Evolutionary conservation across 1,284 basidiomycete species (phyloP).

Genomic region (Rhodotorula mucilaginosa): DNA sequence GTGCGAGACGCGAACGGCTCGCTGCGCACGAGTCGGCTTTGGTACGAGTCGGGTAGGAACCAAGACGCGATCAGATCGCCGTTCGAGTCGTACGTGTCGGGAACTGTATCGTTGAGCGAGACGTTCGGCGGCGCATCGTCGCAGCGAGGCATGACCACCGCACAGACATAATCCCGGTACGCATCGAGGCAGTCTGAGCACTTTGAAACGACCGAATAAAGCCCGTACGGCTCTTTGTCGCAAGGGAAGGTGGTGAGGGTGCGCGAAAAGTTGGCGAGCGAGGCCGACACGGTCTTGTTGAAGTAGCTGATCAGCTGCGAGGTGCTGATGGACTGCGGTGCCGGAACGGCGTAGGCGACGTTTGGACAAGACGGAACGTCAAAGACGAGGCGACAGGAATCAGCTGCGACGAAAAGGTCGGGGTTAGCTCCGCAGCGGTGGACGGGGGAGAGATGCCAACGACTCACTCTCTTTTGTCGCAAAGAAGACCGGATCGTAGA

Average conservation of each 20-base stretch:
- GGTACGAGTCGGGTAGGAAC: conserved; percentile 10
- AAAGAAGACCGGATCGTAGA: conserved; percentile 41
- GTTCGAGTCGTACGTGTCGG: not conserved
- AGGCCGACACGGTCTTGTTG: conserved; percentile 45
- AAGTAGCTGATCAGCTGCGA: conserved; percentile 45
- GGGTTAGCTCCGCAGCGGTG: no score
- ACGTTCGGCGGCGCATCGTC: conserved; percentile 42
- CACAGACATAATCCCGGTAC: conserved; percentile 51
- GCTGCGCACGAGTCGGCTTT: conserved; percentile 21
- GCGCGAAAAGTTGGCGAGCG: conserved; percentile 48
- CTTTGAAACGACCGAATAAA: conserved; percentile 49
- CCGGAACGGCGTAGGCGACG: conserved; percentile 52
- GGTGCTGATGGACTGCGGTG: conserved; percentile 45
- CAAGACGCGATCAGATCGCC: conserved; percentile 5
- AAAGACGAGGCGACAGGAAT: conserved; percentile 49
- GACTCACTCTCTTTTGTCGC: conserved; percentile 46
- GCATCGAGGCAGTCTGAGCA: conserved; percentile 49
- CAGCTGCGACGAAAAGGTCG: conserved; percentile 9
- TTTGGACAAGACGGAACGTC: conserved; percentile 50
- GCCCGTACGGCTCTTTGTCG: conserved; percentile 43
- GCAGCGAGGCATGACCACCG: conserved; percentile 51
- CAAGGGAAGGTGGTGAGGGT: conserved; percentile 52
- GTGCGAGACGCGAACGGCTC: conserved; percentile 35
- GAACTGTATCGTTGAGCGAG: not conserved
- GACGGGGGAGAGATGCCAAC: not conserved